Percentiles rank a stretch among this genome's conserved stretches.
Conservation (phyloP, 441 rosid species). For the Gossypium schwendimanii region DNA sequence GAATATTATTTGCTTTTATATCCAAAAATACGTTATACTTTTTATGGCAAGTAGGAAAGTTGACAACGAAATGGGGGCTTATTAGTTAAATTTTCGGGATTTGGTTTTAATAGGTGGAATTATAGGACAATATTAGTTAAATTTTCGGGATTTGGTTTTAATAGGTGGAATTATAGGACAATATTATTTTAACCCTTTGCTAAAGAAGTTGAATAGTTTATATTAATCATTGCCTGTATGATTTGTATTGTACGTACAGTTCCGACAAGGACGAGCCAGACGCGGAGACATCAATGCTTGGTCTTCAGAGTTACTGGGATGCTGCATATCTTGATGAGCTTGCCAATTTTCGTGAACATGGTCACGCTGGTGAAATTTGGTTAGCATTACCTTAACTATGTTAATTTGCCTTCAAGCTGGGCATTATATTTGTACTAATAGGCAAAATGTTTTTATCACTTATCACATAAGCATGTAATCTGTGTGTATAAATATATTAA, state of each 20-base stretch:
- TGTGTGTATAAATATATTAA: slow-evolving; percentile 1
- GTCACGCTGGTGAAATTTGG: slow-evolving; percentile 97
- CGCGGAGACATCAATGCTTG: slow-evolving; percentile 68
- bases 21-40: not conserved
- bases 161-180: not conserved
- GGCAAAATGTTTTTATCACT: not conserved
- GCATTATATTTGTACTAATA: not conserved
- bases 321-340: slow-evolving; percentile 85
- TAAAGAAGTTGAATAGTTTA: not conserved
- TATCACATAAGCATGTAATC: not conserved
- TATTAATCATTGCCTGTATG: not conserved
- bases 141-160: not conserved
- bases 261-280: slow-evolving; percentile 82
- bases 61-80: not conserved
- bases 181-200: not conserved
- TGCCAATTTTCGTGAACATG: slow-evolving; percentile 77
- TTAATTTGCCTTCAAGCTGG: not conserved
- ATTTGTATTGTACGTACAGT: slow-evolving; percentile 25
- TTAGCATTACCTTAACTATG: slow-evolving; percentile 14
- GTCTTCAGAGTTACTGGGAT: slow-evolving; percentile 92
- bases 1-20: not conserved
- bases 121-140: not conserved
- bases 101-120: not conserved
- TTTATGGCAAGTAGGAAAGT: not conserved
- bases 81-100: not conserved